phyloP scores from a whole-genome alignment of 1,139 yeast genomes.

The Geotrichum cucujoidarum region DNA sequence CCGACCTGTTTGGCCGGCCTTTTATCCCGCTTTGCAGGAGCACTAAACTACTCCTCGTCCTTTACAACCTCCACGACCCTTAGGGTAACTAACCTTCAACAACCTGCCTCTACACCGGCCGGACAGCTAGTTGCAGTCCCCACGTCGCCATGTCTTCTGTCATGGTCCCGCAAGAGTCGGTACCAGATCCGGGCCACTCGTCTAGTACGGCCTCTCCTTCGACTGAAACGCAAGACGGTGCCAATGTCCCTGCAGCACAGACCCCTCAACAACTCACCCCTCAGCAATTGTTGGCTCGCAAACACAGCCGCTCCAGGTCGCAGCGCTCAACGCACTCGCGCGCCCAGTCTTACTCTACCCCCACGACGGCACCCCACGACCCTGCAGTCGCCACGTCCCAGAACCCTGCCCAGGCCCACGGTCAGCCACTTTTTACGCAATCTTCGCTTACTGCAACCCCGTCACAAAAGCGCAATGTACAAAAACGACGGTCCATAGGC shows the following conservation, averaged over 20 bases:
- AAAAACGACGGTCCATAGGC: slow-evolving; percentile 76
- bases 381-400: not conserved
- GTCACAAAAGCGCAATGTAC: slow-evolving; percentile 16
- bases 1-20: too few species aligned
- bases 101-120: too few species aligned
- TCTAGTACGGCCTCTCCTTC: not conserved
- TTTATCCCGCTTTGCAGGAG: too few species aligned
- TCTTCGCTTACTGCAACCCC: not conserved
- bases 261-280: not conserved
- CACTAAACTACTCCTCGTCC: too few species aligned
- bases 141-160: not conserved
- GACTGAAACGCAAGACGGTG: not conserved
- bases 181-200: not conserved
- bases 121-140: too few species aligned
- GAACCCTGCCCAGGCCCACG: not conserved
- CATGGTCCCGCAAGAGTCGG: not conserved
- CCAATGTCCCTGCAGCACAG: not conserved
- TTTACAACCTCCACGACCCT: too few species aligned
- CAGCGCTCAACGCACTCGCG: slow-evolving; percentile 12
- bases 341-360: slow-evolving; percentile 8
- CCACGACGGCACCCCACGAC: not conserved
- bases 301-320: not conserved
- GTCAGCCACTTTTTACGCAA: not conserved
- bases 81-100: too few species aligned
- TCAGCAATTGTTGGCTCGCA: not conserved